Evolutionary conservation across 352 stramenopile genomes (phyloP).

Genomic region (Phytophthora pluvialis): DNA sequence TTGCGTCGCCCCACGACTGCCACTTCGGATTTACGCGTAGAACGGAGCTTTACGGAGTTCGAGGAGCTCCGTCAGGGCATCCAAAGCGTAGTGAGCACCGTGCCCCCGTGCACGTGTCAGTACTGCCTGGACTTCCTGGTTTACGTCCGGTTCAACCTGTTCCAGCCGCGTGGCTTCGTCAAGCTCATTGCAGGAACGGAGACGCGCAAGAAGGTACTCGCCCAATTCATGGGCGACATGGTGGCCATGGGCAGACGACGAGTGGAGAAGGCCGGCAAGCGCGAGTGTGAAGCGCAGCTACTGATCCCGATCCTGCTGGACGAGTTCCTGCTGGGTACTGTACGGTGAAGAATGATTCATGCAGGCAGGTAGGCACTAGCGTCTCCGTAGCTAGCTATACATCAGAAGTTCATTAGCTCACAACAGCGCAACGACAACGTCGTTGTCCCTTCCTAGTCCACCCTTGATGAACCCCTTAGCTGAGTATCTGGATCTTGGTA

Average conservation of each 20-base stretch:
- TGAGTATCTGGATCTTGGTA: conserved; percentile 25
- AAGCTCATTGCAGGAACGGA: conserved; percentile 36
- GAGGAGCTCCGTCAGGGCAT: conserved; percentile 41
- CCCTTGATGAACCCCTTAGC: conserved; percentile 2
- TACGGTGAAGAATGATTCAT: background rate
- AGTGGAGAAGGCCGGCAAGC: conserved; percentile 15
- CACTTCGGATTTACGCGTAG: conserved; percentile 28
- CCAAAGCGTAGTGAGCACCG: conserved; percentile 21
- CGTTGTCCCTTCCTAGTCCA: background rate
- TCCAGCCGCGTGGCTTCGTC: conserved; percentile 41
- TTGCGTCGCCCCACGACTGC: conserved; percentile 21
- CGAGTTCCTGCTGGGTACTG: conserved; percentile 39
- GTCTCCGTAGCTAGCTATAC: conserved; percentile 13
- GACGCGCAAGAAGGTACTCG: conserved; percentile 50
- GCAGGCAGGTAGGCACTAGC: too few species aligned
- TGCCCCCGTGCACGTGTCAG: conserved; percentile 43
- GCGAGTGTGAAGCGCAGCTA: conserved; percentile 37
- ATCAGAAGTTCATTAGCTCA: too few species aligned
- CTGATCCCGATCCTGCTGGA: conserved; percentile 43
- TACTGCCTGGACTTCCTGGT: conserved; percentile 58
- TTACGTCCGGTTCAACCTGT: conserved; percentile 49
- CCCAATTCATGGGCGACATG: conserved; percentile 46
- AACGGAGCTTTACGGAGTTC: conserved; percentile 61
- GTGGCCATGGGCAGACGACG: conserved; percentile 35
- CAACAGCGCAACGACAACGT: too few species aligned